Evolutionary conservation across 2,329 filamentous ascomycete species (phyloP).

Genomic region (Boeremia exigua): DNA sequence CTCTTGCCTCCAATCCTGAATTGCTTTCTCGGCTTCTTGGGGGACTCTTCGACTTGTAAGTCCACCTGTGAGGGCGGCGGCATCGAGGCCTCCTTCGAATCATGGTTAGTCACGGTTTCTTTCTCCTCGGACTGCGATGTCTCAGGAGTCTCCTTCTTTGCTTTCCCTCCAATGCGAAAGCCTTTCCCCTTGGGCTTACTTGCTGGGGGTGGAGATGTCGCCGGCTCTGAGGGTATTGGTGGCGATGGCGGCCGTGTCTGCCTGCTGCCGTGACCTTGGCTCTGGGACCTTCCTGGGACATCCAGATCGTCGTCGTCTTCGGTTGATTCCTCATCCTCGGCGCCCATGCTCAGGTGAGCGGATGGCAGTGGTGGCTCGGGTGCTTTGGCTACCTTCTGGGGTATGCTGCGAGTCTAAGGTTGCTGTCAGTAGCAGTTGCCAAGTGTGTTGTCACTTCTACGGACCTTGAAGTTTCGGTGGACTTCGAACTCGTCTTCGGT

Average conservation of each 20-base stretch:
- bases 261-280: background rate
- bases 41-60: constrained; percentile 6
- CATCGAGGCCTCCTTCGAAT: background rate
- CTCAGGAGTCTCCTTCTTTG: constrained; percentile 10
- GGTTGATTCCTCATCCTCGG: constrained; percentile 28
- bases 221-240: constrained; percentile 5
- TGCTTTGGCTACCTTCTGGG: background rate
- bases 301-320: constrained; percentile 52
- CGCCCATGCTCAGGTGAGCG: background rate
- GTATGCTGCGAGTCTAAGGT: constrained; percentile 19
- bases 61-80: constrained; percentile 9
- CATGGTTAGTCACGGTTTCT: background rate
- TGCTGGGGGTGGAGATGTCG: background rate
- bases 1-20: constrained; percentile 46
- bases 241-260: constrained; percentile 14
- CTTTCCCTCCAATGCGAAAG: constrained; percentile 41
- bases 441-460: too few species aligned
- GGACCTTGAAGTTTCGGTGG: constrained; percentile 41
- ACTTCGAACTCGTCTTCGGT: constrained; percentile 47
- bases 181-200: constrained; percentile 27
- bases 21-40: constrained; percentile 23
- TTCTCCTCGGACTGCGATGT: background rate
- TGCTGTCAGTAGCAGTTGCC: constrained; percentile 2
- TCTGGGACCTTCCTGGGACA: constrained; percentile 31
- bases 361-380: background rate